Percentiles rank a stretch among this genome's conserved stretches.
phyloP scores from a whole-genome alignment of 2,329 filamentous ascomycete species.

The Aureobasidium zeae region DNA sequence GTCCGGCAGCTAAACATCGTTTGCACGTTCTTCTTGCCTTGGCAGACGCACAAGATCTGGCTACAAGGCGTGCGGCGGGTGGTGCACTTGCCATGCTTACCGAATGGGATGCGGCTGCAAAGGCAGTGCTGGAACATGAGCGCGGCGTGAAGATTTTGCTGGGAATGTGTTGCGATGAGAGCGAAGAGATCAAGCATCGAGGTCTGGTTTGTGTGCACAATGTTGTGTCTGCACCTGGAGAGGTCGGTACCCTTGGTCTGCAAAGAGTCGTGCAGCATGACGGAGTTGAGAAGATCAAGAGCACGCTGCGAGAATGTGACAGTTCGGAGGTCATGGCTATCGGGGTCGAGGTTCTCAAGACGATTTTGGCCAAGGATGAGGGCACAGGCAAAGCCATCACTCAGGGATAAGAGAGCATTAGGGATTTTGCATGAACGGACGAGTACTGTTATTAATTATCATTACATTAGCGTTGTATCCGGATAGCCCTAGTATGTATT shows the following conservation, averaged over 20 bases:
- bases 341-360: constrained; percentile 63
- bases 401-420: not conserved
- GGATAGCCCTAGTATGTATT: too few relatives aligned
- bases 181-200: constrained; percentile 56
- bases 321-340: constrained; percentile 61
- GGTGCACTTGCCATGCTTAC: constrained; percentile 82
- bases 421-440: too few relatives aligned
- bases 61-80: constrained; percentile 73
- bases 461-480: too few relatives aligned
- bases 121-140: constrained; percentile 59
- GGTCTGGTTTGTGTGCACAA: constrained; percentile 60
- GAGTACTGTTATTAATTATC: too few relatives aligned
- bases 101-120: constrained; percentile 64
- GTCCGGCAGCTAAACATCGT: constrained; percentile 58
- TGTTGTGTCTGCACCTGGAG: constrained; percentile 57
- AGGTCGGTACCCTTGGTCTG: constrained; percentile 51
- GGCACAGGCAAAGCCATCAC: not conserved
- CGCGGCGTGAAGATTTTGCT: constrained; percentile 70
- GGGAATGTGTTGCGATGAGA: constrained; percentile 63
- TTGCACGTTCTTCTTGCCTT: constrained; percentile 80
- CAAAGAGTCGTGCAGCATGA: constrained; percentile 41
- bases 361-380: not conserved
- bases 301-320: constrained; percentile 58
- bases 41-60: constrained; percentile 72
- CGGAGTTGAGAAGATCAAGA: constrained; percentile 60